These are phyloP conservation scores for Artemisia argyi DNA, from an alignment of 129 eudicot species.

Conservation along the genomic window DNA sequence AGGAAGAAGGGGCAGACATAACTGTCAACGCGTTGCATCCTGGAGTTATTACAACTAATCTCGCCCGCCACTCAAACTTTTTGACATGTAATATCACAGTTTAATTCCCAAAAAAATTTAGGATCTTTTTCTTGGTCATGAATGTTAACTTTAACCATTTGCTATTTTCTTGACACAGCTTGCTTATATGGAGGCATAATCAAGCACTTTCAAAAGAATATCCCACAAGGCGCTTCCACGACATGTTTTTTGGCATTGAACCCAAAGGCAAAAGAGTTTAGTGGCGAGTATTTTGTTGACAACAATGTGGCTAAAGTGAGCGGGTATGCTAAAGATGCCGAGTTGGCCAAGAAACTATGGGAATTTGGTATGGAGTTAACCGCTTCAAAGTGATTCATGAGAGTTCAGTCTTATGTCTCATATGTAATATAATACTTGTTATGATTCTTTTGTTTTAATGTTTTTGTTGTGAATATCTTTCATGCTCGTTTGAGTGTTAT, in stretches of 20 bases:
- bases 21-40: slow-evolving; percentile 41
- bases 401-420: not conserved
- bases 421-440: slow-evolving; percentile 16
- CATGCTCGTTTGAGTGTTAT: slow-evolving; percentile 6
- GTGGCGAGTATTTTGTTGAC: slow-evolving; percentile 50
- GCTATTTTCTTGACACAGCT: slow-evolving; percentile 19
- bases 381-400: slow-evolving; percentile 36
- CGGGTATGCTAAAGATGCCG: slow-evolving; percentile 24
- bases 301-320: slow-evolving; percentile 40
- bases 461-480: slow-evolving; percentile 9
- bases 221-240: slow-evolving; percentile 57
- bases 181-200: slow-evolving; percentile 20
- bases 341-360: slow-evolving; percentile 50
- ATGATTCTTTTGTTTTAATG: not conserved
- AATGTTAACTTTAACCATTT: not conserved
- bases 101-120: not conserved
- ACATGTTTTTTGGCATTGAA: slow-evolving; percentile 37
- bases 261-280: slow-evolving; percentile 64
- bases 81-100: slow-evolving; percentile 18
- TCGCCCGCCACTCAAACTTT: slow-evolving; percentile 30
- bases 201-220: slow-evolving; percentile 4
- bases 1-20: slow-evolving; percentile 39
- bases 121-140: not conserved
- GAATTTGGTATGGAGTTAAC: slow-evolving; percentile 40
- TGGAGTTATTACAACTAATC: slow-evolving; percentile 42